These are phyloP conservation scores for Lagenidium giganteum DNA, from an alignment of 352 stramenopile species.

Conservation along the genomic window DNA sequence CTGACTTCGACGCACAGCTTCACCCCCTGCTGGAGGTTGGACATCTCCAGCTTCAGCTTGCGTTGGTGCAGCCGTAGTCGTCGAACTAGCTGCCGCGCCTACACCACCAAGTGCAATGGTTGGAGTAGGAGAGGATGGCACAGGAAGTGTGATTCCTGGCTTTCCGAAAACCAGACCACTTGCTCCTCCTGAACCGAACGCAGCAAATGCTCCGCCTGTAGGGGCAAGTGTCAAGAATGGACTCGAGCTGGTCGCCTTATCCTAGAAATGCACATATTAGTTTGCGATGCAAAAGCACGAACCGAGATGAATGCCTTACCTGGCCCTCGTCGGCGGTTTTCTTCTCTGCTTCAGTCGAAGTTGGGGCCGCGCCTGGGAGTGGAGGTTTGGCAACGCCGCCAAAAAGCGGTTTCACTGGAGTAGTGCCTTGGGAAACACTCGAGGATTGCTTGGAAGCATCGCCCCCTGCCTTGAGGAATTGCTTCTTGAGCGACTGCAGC, in stretches of 20 bases:
- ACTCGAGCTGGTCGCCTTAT: constrained; percentile 8
- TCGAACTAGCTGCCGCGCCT: background rate
- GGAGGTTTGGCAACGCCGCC: constrained; percentile 5
- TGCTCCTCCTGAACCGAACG: constrained; percentile 45
- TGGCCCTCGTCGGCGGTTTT: too few relatives aligned
- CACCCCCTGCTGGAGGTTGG: background rate
- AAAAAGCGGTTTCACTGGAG: constrained; percentile 1
- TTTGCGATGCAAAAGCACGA: too few relatives aligned
- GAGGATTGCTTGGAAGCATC: background rate
- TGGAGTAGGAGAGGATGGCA: constrained; percentile 49
- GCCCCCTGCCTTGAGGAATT: constrained; percentile 18
- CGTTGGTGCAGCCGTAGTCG: background rate
- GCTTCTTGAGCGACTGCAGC: constrained; percentile 67
- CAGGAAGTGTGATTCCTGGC: constrained; percentile 59
- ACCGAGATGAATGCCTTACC: too few relatives aligned
- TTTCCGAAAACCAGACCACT: constrained; percentile 74
- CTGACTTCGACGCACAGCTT: constrained; percentile 11
- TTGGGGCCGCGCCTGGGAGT: background rate
- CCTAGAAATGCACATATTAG: background rate
- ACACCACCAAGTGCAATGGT: background rate
- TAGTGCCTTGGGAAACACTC: background rate
- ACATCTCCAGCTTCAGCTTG: background rate
- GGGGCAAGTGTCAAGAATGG: constrained; percentile 30
- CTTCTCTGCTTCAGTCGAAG: background rate
- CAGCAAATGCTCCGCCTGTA: constrained; percentile 22